Conservation (phyloP, 768 basidiomycete genomes). For the Suillus subalutaceus region DNA sequence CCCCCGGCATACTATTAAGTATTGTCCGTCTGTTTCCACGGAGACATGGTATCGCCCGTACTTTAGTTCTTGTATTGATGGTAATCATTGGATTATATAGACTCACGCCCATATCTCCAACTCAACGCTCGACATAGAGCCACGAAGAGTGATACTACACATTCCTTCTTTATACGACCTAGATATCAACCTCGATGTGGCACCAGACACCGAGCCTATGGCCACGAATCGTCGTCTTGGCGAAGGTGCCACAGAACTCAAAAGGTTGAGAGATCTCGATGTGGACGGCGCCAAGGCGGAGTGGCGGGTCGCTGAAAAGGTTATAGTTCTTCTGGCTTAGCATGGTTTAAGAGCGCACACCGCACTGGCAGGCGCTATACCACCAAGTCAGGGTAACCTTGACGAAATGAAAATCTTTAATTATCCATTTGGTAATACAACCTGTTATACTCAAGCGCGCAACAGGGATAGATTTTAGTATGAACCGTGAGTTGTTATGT, state of each 20-base stretch:
- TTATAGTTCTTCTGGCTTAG: conserved; percentile 50
- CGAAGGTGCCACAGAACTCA: conserved; percentile 48
- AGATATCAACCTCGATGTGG: conserved; percentile 57
- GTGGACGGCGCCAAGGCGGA: conserved; percentile 67
- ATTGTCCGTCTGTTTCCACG: conserved; percentile 12
- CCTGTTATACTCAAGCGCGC: not conserved
- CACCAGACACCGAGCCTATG: conserved; percentile 19
- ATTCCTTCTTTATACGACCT: conserved; percentile 52
- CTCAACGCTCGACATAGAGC: conserved; percentile 68
- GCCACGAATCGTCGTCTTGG: conserved; percentile 13
- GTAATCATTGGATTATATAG: conserved; percentile 34
- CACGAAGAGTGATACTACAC: conserved; percentile 55
- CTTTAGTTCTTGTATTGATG: conserved; percentile 6
- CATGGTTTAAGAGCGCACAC: conserved; percentile 29
- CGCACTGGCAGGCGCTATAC: not conserved
- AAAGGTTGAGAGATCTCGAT: conserved; percentile 59
- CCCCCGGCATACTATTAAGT: not conserved
- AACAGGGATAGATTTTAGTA: not conserved
- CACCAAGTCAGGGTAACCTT: conserved; percentile 3
- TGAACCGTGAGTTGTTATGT: not conserved
- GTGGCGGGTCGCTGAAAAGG: conserved; percentile 61
- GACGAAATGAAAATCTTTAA: not conserved
- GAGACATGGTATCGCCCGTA: not conserved
- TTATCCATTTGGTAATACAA: not conserved
- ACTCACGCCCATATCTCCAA: conserved; percentile 46